Base-by-base conservation (phyloP, 129 eudicot genomes). In the Smallanthus sonchifolius region DNA sequence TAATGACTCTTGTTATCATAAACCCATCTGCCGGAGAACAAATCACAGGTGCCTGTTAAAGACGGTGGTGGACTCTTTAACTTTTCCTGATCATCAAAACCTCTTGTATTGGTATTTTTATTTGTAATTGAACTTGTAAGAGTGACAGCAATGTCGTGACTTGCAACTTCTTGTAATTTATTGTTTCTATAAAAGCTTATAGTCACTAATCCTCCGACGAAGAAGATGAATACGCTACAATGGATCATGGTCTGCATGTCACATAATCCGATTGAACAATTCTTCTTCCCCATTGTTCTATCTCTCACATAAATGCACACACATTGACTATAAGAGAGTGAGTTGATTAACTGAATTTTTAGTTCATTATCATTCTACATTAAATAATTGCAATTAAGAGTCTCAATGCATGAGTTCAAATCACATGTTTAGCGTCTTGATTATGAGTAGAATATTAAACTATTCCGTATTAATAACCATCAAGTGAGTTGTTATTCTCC, bases 1-100 rank as follows among this genome's bases (percentile, higher is more conserved):
- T 85, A 83, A 19, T 77, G 65, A 65, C 61, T 79, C 62, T 62
- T 42, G 82, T 87, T 83, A 60, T 87, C 90, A 42, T 32, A 35
- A 80, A 87, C 84, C 93, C 93, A 87, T 75, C 77, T 77, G 14
- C 93, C 93, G 1, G 89, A 77, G 77, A 87, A 87, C 70, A 87
- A 78, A 72, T 87, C 80, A 45, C 93, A 85, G 1, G 43, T 32
- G 78, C 38, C 17, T 3, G 77, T 15, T 39, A 62, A 70, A 6
- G 72, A 16, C 3, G 65, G 17, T 0, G 57, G 37, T 28, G 59
- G 30, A 7, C 13, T 19, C 66, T 79, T 72, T 16, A 59, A 30
- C 32, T 3, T 44, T 69, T 42, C 45, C 54, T 19, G 64, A 19
- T 77, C 54, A 59, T 45, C 75, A 44, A 59, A 43, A 43, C 45